Percentiles rank a stretch among this genome's conserved stretches.
phyloP scores from a whole-genome alignment of 345 rosid species.

The Populus tremula region DNA sequence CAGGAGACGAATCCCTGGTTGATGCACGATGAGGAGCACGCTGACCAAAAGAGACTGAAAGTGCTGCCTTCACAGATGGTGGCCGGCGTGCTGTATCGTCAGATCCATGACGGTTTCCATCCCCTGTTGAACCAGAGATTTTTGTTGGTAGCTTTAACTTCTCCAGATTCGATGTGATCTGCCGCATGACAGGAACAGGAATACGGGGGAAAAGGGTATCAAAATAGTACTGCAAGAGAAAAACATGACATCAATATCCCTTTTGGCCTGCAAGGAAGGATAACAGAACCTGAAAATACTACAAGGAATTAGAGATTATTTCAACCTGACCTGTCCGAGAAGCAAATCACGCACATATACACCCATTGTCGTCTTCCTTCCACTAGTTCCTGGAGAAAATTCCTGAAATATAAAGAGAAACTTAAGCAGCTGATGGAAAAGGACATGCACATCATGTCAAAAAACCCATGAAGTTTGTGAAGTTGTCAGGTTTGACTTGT shows the following conservation, averaged over 20 bases:
- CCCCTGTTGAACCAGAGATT: constrained; percentile 85
- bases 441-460: background rate
- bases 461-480: background rate
- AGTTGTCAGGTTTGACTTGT: background rate
- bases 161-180: constrained; percentile 72
- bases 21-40: constrained; percentile 99
- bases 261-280: background rate
- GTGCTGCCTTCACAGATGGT: constrained; percentile 98
- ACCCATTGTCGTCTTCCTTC: constrained; percentile 85
- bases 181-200: constrained; percentile 94
- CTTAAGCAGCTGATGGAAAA: background rate
- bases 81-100: constrained; percentile 97
- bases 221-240: constrained; percentile 76
- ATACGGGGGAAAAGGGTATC: constrained; percentile 95
- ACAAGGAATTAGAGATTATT: constrained; percentile 5
- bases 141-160: constrained; percentile 83
- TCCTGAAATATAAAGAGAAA: constrained; percentile 48
- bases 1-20: constrained; percentile 94
- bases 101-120: constrained; percentile 65
- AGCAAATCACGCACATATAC: constrained; percentile 90
- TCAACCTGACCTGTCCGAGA: constrained; percentile 85
- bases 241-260: constrained; percentile 6
- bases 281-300: background rate
- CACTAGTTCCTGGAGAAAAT: constrained; percentile 87
- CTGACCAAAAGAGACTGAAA: constrained; percentile 98